Conservation (phyloP, 129 eudicot species). For the Logfia minima region DNA sequence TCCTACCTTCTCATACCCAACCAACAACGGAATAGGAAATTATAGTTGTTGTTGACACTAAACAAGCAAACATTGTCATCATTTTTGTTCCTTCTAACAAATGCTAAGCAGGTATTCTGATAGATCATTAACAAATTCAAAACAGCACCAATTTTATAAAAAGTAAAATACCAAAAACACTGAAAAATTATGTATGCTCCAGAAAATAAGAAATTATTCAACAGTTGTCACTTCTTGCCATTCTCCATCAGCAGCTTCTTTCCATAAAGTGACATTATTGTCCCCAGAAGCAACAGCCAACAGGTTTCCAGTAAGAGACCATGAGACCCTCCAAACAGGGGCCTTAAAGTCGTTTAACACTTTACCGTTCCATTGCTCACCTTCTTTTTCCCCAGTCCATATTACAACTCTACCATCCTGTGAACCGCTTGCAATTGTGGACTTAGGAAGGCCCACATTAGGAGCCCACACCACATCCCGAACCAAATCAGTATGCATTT, state of each 20-base stretch:
- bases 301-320: conserved; percentile 43
- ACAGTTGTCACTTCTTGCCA: conserved; percentile 38
- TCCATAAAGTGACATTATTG: conserved; percentile 43
- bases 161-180: neutral
- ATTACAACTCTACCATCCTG: conserved; percentile 43
- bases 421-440: conserved; percentile 37
- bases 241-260: conserved; percentile 42
- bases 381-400: conserved; percentile 38
- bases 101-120: conserved; percentile 17
- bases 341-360: conserved; percentile 39
- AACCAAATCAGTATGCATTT: conserved; percentile 37
- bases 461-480: conserved; percentile 46
- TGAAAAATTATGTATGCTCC: neutral
- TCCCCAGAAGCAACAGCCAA: conserved; percentile 46
- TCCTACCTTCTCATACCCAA: too few relatives aligned
- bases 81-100: conserved; percentile 19
- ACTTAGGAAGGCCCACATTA: conserved; percentile 38
- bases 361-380: conserved; percentile 37
- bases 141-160: conserved; percentile 20
- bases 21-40: too few relatives aligned
- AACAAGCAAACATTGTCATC: conserved; percentile 23
- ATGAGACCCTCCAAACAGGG: conserved; percentile 46
- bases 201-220: conserved; percentile 28
- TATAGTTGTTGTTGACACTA: neutral
- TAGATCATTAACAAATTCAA: conserved; percentile 18